Conservation (phyloP, 2,329 filamentous ascomycete genomes). For the Pseudopyricularia javanii region DNA sequence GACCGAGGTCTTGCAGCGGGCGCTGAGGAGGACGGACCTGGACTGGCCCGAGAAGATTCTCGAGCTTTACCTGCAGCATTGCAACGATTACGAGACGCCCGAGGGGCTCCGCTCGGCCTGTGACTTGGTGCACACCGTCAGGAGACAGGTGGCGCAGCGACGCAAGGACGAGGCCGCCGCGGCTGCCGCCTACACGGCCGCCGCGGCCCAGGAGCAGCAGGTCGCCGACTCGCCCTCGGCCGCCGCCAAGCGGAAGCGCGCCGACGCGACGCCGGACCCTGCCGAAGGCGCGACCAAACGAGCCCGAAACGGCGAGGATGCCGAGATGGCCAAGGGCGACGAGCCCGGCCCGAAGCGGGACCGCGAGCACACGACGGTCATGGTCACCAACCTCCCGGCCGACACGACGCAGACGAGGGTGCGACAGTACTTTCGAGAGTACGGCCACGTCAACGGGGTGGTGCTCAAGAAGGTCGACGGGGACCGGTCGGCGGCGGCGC, state of each 20-base stretch:
- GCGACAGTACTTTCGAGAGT: conserved; percentile 83
- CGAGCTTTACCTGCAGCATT: conserved; percentile 65
- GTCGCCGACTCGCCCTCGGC: conserved; percentile 23
- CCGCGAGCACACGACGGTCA: conserved; percentile 77
- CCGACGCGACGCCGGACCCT: conserved; percentile 41
- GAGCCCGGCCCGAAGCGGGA: conserved; percentile 55
- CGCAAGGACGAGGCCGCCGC: conserved; percentile 52
- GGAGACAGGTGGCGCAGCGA: conserved; percentile 49
- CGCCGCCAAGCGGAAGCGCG: conserved; percentile 62
- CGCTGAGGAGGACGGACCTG: conserved; percentile 46
- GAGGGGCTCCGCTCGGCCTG: conserved; percentile 62
- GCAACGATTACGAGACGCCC: conserved; percentile 80
- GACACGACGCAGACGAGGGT: conserved; percentile 61
- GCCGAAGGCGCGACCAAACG: conserved; percentile 51
- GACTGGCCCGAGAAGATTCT: conserved; percentile 70
- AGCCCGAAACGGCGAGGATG: conserved; percentile 33
- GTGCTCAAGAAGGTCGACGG: conserved; percentile 52
- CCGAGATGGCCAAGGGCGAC: conserved; percentile 11
- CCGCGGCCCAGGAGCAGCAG: conserved; percentile 14
- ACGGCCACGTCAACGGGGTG: conserved; percentile 71
- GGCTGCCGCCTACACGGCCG: conserved; percentile 40
- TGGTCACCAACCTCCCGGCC: conserved; percentile 64
- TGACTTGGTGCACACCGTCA: conserved; percentile 59
- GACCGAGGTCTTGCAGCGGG: conserved; percentile 65
- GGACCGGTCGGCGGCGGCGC: conserved; percentile 50